Evolutionary conservation across 176 grass and related monocot genomes (phyloP).

Genomic region (Dendrocalamus sinicus): DNA sequence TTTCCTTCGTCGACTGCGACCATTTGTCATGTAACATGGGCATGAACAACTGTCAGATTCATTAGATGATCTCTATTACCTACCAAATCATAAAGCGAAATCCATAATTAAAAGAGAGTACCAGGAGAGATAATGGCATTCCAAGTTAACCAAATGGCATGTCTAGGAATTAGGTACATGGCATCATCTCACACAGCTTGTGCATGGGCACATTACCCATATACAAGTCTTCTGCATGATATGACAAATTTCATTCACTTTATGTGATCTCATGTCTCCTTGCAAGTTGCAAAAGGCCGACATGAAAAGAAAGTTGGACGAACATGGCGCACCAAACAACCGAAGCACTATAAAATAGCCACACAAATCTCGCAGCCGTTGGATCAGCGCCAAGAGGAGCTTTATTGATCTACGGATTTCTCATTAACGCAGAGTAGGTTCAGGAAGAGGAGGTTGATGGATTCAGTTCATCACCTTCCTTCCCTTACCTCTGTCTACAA

Average conservation of each 20-base stretch:
- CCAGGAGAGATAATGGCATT: background rate
- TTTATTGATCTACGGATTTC: background rate
- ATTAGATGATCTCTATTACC: background rate
- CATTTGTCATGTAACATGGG: constrained; percentile 3
- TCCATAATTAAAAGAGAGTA: background rate
- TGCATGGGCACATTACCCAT: background rate
- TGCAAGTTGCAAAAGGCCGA: constrained; percentile 17
- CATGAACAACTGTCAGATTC: constrained; percentile 17
- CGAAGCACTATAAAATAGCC: background rate
- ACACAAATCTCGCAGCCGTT: background rate
- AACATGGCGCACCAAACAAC: background rate
- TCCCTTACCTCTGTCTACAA: background rate
- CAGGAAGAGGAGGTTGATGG: constrained; percentile 9
- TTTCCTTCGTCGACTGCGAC: background rate
- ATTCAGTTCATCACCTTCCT: background rate
- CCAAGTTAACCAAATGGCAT: background rate
- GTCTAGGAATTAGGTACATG: background rate
- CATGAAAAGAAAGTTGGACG: background rate
- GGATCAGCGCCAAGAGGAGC: background rate
- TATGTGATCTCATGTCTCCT: constrained; percentile 12
- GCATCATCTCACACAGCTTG: background rate
- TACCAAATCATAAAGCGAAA: background rate
- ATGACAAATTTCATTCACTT: background rate
- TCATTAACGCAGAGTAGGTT: background rate
- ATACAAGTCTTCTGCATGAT: background rate